Conservation (phyloP, 2,329 filamentous ascomycete species). For the Botryotinia convoluta region DNA sequence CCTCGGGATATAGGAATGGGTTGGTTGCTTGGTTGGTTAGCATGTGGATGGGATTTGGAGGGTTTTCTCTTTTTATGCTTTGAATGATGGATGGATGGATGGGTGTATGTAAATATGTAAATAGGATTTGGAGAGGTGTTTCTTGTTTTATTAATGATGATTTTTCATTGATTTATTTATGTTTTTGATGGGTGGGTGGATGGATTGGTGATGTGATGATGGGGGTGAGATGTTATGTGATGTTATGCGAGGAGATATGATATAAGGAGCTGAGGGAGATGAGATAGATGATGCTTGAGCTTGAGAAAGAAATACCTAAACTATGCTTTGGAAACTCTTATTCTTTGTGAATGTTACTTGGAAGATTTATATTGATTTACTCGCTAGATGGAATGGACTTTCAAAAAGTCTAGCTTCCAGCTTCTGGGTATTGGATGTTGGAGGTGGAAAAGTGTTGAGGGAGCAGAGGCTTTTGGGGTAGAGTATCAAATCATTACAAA, state of each 20-base stretch:
- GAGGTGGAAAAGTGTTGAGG: neutral
- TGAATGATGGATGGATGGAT: neutral
- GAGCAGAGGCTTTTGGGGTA: neutral
- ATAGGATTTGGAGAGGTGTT: neutral
- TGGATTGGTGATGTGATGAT: too few species aligned
- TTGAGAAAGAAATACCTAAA: too few species aligned
- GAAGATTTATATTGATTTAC: too few species aligned
- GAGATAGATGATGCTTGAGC: neutral
- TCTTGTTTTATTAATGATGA: neutral
- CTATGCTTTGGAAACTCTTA: neutral
- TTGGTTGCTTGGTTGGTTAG: neutral
- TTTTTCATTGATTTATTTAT: neutral
- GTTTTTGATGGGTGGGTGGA: neutral
- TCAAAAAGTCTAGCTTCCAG: too few species aligned
- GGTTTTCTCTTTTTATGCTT: neutral
- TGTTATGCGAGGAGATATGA: too few species aligned
- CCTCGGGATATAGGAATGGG: conserved; percentile 3
- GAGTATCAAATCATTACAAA: neutral
- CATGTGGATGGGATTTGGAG: conserved; percentile 1
- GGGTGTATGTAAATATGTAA: neutral
- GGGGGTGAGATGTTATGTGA: too few species aligned
- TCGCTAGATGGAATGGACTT: too few species aligned
- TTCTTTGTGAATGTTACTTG: neutral
- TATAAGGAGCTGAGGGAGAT: neutral
- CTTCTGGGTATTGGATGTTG: neutral